These are phyloP conservation scores for Myrmaecium sp. DNA, from an alignment of 2,329 filamentous ascomycete genomes.

Conservation along the genomic window DNA sequence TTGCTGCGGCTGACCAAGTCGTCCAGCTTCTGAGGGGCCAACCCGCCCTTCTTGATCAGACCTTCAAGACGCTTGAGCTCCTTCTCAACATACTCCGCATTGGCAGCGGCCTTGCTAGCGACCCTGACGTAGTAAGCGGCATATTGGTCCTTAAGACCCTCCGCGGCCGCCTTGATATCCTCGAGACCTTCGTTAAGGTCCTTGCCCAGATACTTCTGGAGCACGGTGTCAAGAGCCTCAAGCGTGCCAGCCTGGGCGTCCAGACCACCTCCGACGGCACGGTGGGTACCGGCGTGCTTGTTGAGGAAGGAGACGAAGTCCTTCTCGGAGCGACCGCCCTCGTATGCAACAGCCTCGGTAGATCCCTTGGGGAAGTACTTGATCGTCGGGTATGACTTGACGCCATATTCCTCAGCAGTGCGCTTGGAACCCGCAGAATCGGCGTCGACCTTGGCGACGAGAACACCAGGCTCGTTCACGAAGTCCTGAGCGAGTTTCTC, in stretches of 20 bases:
- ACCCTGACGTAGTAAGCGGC: conserved; percentile 90
- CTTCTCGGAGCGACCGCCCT: conserved; percentile 57
- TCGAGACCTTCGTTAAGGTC: conserved; percentile 45
- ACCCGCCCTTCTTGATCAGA: conserved; percentile 70
- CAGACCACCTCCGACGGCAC: conserved; percentile 63
- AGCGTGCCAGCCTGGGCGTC: conserved; percentile 69
- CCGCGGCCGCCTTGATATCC: conserved; percentile 50
- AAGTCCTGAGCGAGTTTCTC: conserved; percentile 76
- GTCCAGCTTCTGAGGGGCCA: conserved; percentile 73
- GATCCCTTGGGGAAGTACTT: conserved; percentile 89
- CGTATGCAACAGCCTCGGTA: conserved; percentile 54
- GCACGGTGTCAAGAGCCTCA: conserved; percentile 56
- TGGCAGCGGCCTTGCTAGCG: conserved; percentile 66
- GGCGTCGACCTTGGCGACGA: conserved; percentile 91
- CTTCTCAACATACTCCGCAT: conserved; percentile 65
- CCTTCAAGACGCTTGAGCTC: conserved; percentile 66
- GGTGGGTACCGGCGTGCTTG: conserved; percentile 74
- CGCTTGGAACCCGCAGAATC: conserved; percentile 75
- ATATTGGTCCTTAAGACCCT: conserved; percentile 58
- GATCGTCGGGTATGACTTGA: conserved; percentile 87
- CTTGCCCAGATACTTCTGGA: conserved; percentile 52
- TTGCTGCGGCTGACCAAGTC: conserved; percentile 77
- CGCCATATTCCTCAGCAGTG: conserved; percentile 56
- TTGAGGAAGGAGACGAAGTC: conserved; percentile 73
- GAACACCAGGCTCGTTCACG: conserved; percentile 55